These are phyloP conservation scores for Wallacemonas sp. DNA, from an alignment of 208 protist species.

Conservation along the genomic window DNA sequence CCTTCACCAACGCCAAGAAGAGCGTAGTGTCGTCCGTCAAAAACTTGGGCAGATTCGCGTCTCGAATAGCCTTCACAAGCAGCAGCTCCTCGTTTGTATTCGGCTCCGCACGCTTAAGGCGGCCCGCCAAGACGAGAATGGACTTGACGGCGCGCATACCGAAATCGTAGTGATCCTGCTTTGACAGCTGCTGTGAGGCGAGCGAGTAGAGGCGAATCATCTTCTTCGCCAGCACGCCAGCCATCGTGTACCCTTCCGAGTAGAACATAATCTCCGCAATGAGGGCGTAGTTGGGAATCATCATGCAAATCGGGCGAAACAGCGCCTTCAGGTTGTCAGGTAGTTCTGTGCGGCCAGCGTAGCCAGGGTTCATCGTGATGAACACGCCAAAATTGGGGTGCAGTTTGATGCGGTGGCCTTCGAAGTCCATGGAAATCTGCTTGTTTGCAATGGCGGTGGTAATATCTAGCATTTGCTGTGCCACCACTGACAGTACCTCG, in stretches of 20 bases:
- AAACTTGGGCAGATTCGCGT: conserved; percentile 94
- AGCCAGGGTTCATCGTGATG: conserved; percentile 98
- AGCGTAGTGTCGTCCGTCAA: conserved; percentile 88
- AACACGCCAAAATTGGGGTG: conserved; percentile 94
- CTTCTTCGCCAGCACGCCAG: conserved; percentile 90
- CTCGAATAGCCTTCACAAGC: conserved; percentile 88
- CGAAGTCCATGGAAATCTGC: conserved; percentile 83
- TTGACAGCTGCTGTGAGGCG: conserved; percentile 94
- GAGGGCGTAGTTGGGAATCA: conserved; percentile 96
- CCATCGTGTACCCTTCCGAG: conserved; percentile 95
- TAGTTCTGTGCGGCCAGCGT: conserved; percentile 96
- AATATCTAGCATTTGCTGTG: conserved; percentile 94
- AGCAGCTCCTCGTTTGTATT: conserved; percentile 91
- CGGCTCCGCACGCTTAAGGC: conserved; percentile 83
- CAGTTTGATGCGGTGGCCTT: conserved; percentile 91
- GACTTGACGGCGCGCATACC: conserved; percentile 95
- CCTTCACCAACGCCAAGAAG: conserved; percentile 89
- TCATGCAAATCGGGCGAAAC: conserved; percentile 96
- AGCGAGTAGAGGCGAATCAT: conserved; percentile 96
- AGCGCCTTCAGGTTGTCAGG: conserved; percentile 97
- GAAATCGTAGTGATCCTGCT: conserved; percentile 96
- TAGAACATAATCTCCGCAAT: conserved; percentile 98
- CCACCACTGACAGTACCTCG: conserved; percentile 94
- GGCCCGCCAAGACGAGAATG: conserved; percentile 93
- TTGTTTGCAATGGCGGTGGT: conserved; percentile 87